Percentiles rank a stretch among this genome's conserved stretches.
Conservation (phyloP, 306 rosid genomes). For the Prunus dulcis region DNA sequence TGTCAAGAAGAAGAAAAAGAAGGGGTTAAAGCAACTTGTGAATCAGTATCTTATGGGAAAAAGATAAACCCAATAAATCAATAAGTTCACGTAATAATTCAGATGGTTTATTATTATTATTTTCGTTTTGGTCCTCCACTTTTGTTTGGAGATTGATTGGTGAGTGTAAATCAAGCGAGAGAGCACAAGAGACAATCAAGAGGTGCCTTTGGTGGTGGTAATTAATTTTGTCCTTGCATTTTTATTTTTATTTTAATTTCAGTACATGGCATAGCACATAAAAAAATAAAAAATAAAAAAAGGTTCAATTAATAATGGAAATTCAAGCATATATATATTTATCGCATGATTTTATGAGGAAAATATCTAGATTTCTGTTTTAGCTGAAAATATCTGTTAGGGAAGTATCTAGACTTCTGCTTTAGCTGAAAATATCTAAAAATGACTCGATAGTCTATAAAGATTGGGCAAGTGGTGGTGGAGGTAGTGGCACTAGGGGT, state of each 20-base stretch:
- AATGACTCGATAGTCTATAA: no score
- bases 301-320: not conserved
- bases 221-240: not conserved
- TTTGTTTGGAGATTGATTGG: not conserved
- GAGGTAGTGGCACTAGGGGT: no score
- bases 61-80: not conserved
- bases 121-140: no score
- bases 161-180: not conserved
- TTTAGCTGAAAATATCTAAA: no score
- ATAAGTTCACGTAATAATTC: not conserved
- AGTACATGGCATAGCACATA: no score
- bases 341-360: no score
- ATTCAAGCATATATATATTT: not conserved
- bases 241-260: not conserved
- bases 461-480: no score
- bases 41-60: conserved; percentile 38
- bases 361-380: no score
- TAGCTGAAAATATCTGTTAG: no score
- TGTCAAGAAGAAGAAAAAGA: conserved; percentile 27
- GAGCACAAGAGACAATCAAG: not conserved
- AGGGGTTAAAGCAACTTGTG: conserved; percentile 51
- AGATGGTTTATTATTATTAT: not conserved
- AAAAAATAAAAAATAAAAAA: no score
- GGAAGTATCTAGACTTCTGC: no score
- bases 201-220: not conserved